Evolutionary conservation across 352 stramenopile species (phyloP).

Genomic region (Globisporangium barbulae): DNA sequence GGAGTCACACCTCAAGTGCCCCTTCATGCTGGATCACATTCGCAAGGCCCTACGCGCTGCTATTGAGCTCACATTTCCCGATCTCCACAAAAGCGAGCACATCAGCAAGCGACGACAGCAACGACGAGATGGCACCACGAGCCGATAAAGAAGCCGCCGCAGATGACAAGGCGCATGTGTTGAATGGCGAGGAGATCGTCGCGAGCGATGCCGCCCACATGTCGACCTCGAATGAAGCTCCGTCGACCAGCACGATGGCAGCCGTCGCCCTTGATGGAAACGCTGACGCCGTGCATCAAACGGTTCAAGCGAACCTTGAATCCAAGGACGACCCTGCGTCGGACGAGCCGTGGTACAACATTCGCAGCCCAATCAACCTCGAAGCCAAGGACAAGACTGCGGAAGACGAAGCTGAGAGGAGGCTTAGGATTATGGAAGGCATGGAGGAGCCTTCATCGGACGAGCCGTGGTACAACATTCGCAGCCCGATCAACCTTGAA

Average conservation of each 20-base stretch:
- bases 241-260: not conserved
- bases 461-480: slow-evolving; percentile 1
- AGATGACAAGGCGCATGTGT: not conserved
- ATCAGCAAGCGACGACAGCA: not conserved
- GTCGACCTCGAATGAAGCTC: not conserved
- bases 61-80: not conserved
- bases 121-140: not conserved
- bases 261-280: not conserved
- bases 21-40: not conserved
- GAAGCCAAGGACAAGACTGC: not conserved
- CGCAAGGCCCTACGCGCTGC: not conserved
- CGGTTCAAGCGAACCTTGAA: not conserved
- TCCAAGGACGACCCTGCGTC: not conserved
- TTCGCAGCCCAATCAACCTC: not conserved
- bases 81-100: slow-evolving; percentile 1
- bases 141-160: not conserved
- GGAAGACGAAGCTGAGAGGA: too few relatives aligned
- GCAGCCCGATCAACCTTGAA: not conserved
- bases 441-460: too few relatives aligned
- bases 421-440: too few relatives aligned
- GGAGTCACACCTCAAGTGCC: not conserved
- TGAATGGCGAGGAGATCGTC: not conserved
- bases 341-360: slow-evolving; percentile 1
- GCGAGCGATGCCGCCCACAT: not conserved
- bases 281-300: not conserved